A percentile compares a stretch with the other conserved stretches of the same genome.
phyloP scores from a whole-genome alignment of 768 basidiomycete genomes.

The Leccinellum rugosiceps region DNA sequence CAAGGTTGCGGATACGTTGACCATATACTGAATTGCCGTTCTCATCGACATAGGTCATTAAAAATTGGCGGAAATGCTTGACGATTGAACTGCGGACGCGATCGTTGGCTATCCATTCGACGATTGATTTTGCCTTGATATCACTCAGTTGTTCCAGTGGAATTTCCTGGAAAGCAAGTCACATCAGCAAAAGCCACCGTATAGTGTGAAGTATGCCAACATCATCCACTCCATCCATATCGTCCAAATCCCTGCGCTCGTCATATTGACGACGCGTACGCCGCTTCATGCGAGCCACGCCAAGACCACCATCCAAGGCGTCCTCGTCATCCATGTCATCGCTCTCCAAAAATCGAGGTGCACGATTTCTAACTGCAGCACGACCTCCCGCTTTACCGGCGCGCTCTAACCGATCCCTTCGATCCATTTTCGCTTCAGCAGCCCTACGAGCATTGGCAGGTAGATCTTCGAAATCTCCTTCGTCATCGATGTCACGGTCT shows the following conservation, averaged over 20 bases:
- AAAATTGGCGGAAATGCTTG: constrained; percentile 90
- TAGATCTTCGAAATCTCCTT: constrained; percentile 63
- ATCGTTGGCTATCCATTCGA: constrained; percentile 96
- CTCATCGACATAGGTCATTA: constrained; percentile 95
- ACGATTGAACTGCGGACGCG: constrained; percentile 87
- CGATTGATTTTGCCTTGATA: constrained; percentile 95
- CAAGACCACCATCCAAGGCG: constrained; percentile 63
- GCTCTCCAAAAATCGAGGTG: constrained; percentile 83
- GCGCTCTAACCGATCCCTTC: constrained; percentile 75
- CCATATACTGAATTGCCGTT: constrained; percentile 91
- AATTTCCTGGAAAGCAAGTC: constrained; percentile 60
- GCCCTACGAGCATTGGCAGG: constrained; percentile 69
- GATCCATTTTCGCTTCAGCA: constrained; percentile 85
- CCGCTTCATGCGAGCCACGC: constrained; percentile 68
- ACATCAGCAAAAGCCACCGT: constrained; percentile 13
- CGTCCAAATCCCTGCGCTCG: constrained; percentile 86
- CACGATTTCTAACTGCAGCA: constrained; percentile 74
- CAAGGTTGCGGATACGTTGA: constrained; percentile 86
- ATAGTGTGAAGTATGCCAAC: constrained; percentile 40
- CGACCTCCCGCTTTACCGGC: constrained; percentile 66
- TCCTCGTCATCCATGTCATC: constrained; percentile 79
- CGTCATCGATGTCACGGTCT: constrained; percentile 82
- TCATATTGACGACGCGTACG: constrained; percentile 91
- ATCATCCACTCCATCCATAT: constrained; percentile 86
- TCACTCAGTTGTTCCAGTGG: constrained; percentile 95